Conservation (phyloP, 2,329 filamentous ascomycete species). For the Bipolaris bicolor region DNA sequence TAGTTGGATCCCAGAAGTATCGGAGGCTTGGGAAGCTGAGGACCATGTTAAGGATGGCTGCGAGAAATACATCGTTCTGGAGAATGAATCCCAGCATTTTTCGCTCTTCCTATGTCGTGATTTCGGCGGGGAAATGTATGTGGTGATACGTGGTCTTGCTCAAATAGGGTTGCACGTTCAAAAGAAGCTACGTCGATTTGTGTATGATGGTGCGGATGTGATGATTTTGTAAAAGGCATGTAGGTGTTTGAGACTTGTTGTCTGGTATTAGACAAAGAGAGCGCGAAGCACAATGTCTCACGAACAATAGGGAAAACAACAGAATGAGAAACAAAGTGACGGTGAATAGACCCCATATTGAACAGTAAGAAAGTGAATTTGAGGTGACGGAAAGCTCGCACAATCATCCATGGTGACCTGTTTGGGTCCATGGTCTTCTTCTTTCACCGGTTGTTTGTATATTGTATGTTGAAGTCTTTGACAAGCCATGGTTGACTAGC, state of each 20-base stretch:
- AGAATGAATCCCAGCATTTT: background rate
- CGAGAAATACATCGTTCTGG: slow-evolving; percentile 2
- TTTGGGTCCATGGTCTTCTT: background rate
- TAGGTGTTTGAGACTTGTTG: too few species aligned
- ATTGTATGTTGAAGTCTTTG: background rate
- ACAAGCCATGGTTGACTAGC: background rate
- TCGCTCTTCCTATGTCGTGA: too few species aligned
- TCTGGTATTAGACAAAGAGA: background rate
- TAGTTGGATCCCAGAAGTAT: background rate
- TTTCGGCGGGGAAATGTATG: background rate
- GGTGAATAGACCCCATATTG: background rate
- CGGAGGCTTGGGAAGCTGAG: background rate
- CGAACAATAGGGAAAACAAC: background rate
- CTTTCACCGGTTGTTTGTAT: background rate
- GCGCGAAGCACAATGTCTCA: background rate
- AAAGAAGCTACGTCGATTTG: background rate
- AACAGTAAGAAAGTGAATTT: background rate
- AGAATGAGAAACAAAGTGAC: background rate
- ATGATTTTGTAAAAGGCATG: background rate
- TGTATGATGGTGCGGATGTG: background rate
- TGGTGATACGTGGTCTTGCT: background rate
- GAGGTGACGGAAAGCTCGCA: background rate
- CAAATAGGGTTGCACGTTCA: background rate
- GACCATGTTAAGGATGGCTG: background rate
- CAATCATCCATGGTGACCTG: background rate